Evolutionary conservation across 495 filamentous ascomycete genomes (phyloP).

Genomic region (Aspergillus affinis): DNA sequence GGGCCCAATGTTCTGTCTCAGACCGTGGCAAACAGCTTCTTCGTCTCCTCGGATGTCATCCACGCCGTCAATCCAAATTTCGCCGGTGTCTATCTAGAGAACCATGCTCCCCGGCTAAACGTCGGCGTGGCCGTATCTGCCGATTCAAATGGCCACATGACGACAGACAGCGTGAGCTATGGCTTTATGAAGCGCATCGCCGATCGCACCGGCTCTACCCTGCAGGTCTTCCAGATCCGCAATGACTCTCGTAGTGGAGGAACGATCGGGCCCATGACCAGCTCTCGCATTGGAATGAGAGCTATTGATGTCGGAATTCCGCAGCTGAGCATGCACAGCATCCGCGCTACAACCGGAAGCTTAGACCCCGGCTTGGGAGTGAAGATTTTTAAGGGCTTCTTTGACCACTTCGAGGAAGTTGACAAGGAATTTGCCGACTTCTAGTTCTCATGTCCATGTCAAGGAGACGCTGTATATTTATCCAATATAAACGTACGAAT

Average conservation of each 20-base stretch:
- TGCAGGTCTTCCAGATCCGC: slow-evolving; percentile 93
- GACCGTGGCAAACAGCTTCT: slow-evolving; percentile 89
- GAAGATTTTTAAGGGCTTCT: slow-evolving; percentile 84
- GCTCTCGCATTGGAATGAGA: slow-evolving; percentile 73
- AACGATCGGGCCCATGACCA: slow-evolving; percentile 93
- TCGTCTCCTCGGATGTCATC: slow-evolving; percentile 89
- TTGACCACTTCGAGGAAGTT: slow-evolving; percentile 83
- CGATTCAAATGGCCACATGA: slow-evolving; percentile 93
- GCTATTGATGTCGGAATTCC: slow-evolving; percentile 89
- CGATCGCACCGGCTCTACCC: slow-evolving; percentile 60
- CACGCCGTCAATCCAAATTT: slow-evolving; percentile 97
- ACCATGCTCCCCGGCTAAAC: slow-evolving; percentile 87
- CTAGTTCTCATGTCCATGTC: slow-evolving; percentile 15
- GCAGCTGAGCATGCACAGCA: slow-evolving; percentile 92
- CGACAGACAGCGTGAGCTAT: slow-evolving; percentile 78
- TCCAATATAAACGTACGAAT: not conserved
- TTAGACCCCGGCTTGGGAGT: slow-evolving; percentile 88
- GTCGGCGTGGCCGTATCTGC: slow-evolving; percentile 78
- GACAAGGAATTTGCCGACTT: slow-evolving; percentile 75
- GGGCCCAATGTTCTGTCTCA: slow-evolving; percentile 71
- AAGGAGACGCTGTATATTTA: not conserved
- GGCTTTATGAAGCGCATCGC: slow-evolving; percentile 74
- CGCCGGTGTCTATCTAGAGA: slow-evolving; percentile 71
- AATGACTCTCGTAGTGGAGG: slow-evolving; percentile 88
- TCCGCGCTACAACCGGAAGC: slow-evolving; percentile 85